These are phyloP conservation scores for Scytalidium sp. DNA, from an alignment of 2,329 filamentous ascomycete species.

Conservation along the genomic window DNA sequence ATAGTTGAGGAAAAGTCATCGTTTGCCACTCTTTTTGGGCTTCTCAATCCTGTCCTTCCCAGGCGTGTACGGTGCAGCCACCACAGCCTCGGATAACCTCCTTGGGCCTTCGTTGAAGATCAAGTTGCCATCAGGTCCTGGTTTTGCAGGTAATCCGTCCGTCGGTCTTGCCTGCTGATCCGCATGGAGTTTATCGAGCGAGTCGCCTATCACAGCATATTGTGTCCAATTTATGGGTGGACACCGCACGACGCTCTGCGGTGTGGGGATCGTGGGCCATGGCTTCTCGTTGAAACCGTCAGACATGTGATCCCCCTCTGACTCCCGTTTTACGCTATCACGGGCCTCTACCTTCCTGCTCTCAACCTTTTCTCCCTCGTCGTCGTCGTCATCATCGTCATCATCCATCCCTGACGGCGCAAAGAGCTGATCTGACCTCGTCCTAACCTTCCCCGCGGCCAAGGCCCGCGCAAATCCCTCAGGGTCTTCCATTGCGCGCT, in stretches of 20 bases:
- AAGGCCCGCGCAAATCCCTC: constrained; percentile 70
- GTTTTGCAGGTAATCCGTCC: constrained; percentile 47
- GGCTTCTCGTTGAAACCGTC: too few species aligned
- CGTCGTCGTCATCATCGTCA: constrained; percentile 30
- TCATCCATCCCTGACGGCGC: constrained; percentile 20
- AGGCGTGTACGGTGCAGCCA: constrained; percentile 57
- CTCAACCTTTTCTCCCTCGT: constrained; percentile 19
- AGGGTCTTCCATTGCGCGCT: constrained; percentile 67
- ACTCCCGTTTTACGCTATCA: background rate
- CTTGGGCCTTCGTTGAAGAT: constrained; percentile 33
- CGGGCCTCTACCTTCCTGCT: constrained; percentile 2
- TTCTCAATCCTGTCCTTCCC: constrained; percentile 45
- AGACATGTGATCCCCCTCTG: too few species aligned
- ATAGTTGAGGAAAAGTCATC: too few species aligned
- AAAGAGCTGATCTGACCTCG: constrained; percentile 15
- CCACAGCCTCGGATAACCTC: constrained; percentile 44
- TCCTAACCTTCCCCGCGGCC: constrained; percentile 54
- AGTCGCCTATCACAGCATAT: constrained; percentile 84
- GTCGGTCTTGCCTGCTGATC: constrained; percentile 70
- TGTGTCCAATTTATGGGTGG: constrained; percentile 94
- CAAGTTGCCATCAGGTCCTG: constrained; percentile 44
- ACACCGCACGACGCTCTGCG: constrained; percentile 80
- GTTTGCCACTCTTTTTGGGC: constrained; percentile 19
- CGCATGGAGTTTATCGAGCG: constrained; percentile 78
- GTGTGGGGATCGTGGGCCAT: constrained; percentile 69